phyloP scores from a whole-genome alignment of 305 asterid genomes.

The Caryopteris hybrid region DNA sequence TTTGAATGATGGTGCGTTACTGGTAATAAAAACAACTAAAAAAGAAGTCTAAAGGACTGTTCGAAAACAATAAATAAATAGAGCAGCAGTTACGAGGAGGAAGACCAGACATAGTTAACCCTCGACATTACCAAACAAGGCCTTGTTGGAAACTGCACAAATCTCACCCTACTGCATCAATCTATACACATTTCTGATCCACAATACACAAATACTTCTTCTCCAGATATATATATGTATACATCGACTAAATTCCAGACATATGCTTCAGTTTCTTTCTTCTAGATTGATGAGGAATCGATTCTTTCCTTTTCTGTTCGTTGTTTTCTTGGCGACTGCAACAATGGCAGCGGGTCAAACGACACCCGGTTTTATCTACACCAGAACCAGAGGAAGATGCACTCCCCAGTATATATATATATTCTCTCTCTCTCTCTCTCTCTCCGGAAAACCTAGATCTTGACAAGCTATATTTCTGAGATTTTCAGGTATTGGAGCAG shows the following conservation, averaged over 20 bases:
- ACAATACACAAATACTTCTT: not conserved
- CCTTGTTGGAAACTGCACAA: not conserved
- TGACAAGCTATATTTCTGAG: not conserved
- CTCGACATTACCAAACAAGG: constrained; percentile 4
- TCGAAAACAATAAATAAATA: constrained; percentile 12
- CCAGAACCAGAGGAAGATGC: constrained; percentile 70
- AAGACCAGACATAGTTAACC: not conserved
- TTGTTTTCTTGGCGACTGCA: constrained; percentile 9
- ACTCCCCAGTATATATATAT: constrained; percentile 50
- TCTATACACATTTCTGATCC: constrained; percentile 15
- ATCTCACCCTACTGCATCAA: not conserved
- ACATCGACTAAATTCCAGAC: not conserved
- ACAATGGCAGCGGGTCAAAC: constrained; percentile 17
- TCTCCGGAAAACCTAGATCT: not conserved
- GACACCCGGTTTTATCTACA: constrained; percentile 59
- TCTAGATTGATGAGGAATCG: not conserved
- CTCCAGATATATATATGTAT: not conserved
- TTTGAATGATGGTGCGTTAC: not conserved
- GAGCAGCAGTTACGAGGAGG: constrained; percentile 17
- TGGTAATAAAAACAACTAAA: not conserved
- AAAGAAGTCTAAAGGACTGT: not conserved
- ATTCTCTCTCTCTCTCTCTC: not conserved
- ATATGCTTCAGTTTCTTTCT: not conserved
- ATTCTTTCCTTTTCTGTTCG: constrained; percentile 7
- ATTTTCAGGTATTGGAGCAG: constrained; percentile 74